Percentiles rank a stretch among this genome's conserved stretches.
Conservation (phyloP, 148 eudicot genomes). For the Limonium bicolor region DNA sequence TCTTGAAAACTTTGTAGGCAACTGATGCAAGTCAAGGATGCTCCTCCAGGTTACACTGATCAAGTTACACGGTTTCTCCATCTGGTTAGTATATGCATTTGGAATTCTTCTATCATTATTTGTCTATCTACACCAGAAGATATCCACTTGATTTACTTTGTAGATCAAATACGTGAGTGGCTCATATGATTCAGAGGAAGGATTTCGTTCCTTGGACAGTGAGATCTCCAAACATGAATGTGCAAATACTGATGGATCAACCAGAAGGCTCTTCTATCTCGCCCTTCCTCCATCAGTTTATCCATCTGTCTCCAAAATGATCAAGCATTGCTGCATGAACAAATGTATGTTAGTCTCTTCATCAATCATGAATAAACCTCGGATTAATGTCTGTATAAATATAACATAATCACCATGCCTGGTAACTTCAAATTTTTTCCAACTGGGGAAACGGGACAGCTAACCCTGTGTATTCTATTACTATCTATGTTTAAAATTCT, state of each 20-base stretch:
- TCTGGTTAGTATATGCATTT: conserved; percentile 31
- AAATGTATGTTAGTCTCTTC: conserved; percentile 38
- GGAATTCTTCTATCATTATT: neutral
- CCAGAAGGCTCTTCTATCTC: conserved; percentile 84
- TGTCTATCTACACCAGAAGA: neutral
- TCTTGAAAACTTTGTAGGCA: conserved; percentile 26
- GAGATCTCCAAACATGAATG: conserved; percentile 51
- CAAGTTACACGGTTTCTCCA: conserved; percentile 46
- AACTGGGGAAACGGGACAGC: too few relatives aligned
- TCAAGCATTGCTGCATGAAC: conserved; percentile 46
- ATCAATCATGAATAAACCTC: neutral
- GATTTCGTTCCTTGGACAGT: conserved; percentile 53
- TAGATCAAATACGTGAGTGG: conserved; percentile 89
- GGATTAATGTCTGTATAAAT: too few relatives aligned
- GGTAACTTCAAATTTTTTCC: too few relatives aligned
- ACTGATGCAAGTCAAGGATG: conserved; percentile 30
- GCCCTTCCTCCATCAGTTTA: conserved; percentile 99
- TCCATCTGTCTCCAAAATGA: conserved; percentile 95
- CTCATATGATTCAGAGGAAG: conserved; percentile 63
- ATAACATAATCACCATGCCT: too few relatives aligned
- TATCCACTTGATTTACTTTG: conserved; percentile 1
- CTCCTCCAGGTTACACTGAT: conserved; percentile 20
- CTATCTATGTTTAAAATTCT: too few relatives aligned
- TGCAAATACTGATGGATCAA: conserved; percentile 30
- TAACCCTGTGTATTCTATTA: too few relatives aligned